Evolutionary conservation across 306 rosid species (phyloP).

Genomic region (Ceratonia siliqua): DNA sequence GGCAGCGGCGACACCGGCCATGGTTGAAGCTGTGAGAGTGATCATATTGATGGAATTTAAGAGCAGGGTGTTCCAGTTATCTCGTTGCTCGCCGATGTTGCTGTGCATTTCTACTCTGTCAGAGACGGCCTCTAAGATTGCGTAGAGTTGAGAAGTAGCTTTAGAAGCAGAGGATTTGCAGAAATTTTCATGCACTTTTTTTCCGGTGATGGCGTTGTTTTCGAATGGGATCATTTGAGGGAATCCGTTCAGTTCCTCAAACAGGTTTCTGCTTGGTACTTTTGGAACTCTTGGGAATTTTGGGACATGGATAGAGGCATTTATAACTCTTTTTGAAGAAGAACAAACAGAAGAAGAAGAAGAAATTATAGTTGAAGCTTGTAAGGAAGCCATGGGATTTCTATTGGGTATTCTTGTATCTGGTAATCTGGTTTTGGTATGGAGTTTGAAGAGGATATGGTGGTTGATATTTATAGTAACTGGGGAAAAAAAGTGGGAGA

Average conservation of each 20-base stretch:
- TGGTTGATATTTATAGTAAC: too few species aligned
- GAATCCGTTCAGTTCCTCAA: slow-evolving; percentile 28
- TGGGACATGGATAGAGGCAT: slow-evolving; percentile 49
- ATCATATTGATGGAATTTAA: slow-evolving; percentile 14
- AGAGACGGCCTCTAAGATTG: slow-evolving; percentile 43
- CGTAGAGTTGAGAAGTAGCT: slow-evolving; percentile 38
- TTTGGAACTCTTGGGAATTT: slow-evolving; percentile 45
- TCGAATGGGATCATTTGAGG: slow-evolving; percentile 16
- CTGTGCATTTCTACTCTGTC: slow-evolving; percentile 47
- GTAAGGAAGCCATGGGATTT: slow-evolving; percentile 62
- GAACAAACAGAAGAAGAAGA: slow-evolving; percentile 25
- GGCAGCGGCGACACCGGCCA: slow-evolving; percentile 30
- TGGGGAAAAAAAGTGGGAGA: too few species aligned
- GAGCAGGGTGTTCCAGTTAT: slow-evolving; percentile 26
- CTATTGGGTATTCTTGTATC: too few species aligned
- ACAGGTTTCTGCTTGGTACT: neutral
- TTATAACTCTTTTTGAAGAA: slow-evolving; percentile 38
- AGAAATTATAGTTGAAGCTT: slow-evolving; percentile 32
- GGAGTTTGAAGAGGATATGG: too few species aligned
- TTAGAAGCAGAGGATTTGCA: neutral
- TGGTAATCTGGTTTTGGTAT: too few species aligned
- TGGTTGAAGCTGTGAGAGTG: neutral
- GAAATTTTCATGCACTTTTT: neutral
- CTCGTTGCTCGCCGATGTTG: slow-evolving; percentile 11
- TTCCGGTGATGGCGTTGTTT: neutral